Percentiles rank a stretch among this genome's conserved stretches.
phyloP scores from a whole-genome alignment of 2,329 filamentous ascomycete species.

The Cordyceps farinosa region DNA sequence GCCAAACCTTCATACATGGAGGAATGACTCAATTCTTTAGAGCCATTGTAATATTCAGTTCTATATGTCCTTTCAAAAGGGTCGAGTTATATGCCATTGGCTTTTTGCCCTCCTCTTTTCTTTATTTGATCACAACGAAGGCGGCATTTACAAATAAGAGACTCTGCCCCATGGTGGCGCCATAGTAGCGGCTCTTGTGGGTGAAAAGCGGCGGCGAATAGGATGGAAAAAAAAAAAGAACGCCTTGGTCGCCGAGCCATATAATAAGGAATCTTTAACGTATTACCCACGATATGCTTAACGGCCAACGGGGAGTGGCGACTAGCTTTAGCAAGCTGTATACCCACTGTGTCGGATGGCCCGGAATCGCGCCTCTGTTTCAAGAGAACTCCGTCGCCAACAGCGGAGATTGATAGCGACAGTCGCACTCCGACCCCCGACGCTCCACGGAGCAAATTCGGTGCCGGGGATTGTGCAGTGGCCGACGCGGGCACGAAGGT shows the following conservation, averaged over 20 bases:
- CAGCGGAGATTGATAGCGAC: not conserved
- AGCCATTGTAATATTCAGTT: not conserved
- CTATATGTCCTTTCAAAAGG: too few species aligned
- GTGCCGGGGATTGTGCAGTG: not conserved
- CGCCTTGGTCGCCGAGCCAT: too few species aligned
- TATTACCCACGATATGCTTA: not conserved
- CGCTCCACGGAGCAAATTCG: not conserved
- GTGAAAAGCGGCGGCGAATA: too few species aligned
- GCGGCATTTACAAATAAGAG: too few species aligned
- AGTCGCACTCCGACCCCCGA: conserved; percentile 3
- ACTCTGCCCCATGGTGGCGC: too few species aligned
- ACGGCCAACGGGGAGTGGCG: not conserved
- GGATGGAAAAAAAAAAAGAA: too few species aligned
- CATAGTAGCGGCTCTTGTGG: too few species aligned
- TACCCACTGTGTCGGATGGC: conserved; percentile 8
- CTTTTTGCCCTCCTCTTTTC: too few species aligned
- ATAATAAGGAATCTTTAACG: not conserved
- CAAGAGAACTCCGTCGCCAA: conserved; percentile 3
- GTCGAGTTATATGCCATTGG: too few species aligned
- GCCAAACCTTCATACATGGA: not conserved
- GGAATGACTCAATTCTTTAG: not conserved
- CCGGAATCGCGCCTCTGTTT: not conserved
- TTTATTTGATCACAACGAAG: too few species aligned
- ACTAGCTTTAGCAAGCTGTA: not conserved
- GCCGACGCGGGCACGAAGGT: not conserved